Evolutionary conservation across 139 green algal genomes (phyloP), one percentile per base, ranked within the genome.

Genomic region (Asterochloris sp.): DNA sequence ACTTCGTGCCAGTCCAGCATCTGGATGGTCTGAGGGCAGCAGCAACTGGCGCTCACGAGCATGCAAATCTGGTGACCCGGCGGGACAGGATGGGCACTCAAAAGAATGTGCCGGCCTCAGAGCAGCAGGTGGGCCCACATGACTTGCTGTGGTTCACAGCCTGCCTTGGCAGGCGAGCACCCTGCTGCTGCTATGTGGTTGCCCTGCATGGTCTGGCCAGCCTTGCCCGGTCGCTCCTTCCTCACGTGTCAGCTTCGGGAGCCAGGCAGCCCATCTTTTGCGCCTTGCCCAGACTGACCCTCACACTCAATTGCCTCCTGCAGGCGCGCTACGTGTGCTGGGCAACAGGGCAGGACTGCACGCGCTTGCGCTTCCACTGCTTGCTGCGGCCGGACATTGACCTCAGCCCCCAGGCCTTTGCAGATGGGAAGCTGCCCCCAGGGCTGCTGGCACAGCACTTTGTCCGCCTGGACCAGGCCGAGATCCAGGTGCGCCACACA

Each of bases 281-380:
- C 38, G 38, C 38, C 38, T 54, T 54, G 38, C 38, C 38, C 38
- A 54, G 38, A 54, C 38, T 54, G 38, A 54, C 38, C 38, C 38
- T 54, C 38, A 54, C 38, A 6, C 38, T 6, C 38, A 2, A 54
- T 54, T 54, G 38, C 38, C 38, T n/a, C n/a, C 1, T 80, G 76
- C 83, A 88, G 83, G 69, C 64, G 63, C 84, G 81, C 4, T 91
- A 92, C 81, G 90, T 89, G 81, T 98, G 94, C 87, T 88, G 81
- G 17, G 92, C 89, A 38, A 92, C 92, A 81, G 93, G 91, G 61
- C 89, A 90, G 16, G 91, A 97, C 19, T 98, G 94, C 90, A 96
- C 89, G 0, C 81, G 63, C 15, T 78, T 91, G 78, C 88, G 94
- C 29, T 98, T 98, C 86, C 95, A 98, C 86, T 98, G 93, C 92